phyloP scores from a whole-genome alignment of 2,329 filamentous ascomycete genomes.

The Sphaerulina vaccinii region DNA sequence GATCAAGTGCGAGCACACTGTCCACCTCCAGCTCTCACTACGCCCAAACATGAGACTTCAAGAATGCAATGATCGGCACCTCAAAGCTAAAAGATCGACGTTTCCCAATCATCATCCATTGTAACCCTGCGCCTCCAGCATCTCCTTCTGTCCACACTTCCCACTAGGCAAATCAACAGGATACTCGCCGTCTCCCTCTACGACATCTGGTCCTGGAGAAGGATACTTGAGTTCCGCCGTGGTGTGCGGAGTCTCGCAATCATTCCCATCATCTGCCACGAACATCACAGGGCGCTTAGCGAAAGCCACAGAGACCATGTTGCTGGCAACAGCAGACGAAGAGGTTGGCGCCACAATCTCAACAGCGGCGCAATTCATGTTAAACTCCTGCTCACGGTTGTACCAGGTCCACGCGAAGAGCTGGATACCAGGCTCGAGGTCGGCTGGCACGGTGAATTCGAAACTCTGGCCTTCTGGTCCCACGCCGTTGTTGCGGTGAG shows the following conservation, averaged over 20 bases:
- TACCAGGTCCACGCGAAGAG: constrained; percentile 51
- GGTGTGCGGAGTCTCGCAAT: constrained; percentile 40
- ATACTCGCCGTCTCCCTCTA: constrained; percentile 46
- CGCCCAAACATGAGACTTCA: too few relatives aligned
- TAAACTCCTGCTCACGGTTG: constrained; percentile 49
- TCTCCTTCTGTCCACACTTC: constrained; percentile 19
- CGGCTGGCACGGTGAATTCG: constrained; percentile 46
- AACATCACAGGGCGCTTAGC: constrained; percentile 43
- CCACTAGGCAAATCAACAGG: constrained; percentile 41
- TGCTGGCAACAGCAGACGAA: not conserved
- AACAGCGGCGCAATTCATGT: constrained; percentile 48
- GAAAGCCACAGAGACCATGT: constrained; percentile 34
- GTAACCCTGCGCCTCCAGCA: constrained; percentile 24
- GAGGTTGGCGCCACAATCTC: constrained; percentile 37
- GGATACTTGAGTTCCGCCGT: constrained; percentile 46
- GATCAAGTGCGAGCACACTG: too few relatives aligned
- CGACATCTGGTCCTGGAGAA: constrained; percentile 45
- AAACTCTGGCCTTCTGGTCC: constrained; percentile 46
- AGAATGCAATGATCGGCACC: not conserved
- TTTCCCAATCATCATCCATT: constrained; percentile 6
- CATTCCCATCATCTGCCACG: constrained; percentile 42
- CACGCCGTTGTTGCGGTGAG: constrained; percentile 41
- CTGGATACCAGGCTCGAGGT: constrained; percentile 43
- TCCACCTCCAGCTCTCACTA: too few relatives aligned
- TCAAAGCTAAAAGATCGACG: not conserved